Percentiles rank a stretch among this genome's conserved stretches.
These are phyloP conservation scores for Pichia eremophila DNA, from an alignment of 805 yeast genomes.

Conservation along the genomic window DNA sequence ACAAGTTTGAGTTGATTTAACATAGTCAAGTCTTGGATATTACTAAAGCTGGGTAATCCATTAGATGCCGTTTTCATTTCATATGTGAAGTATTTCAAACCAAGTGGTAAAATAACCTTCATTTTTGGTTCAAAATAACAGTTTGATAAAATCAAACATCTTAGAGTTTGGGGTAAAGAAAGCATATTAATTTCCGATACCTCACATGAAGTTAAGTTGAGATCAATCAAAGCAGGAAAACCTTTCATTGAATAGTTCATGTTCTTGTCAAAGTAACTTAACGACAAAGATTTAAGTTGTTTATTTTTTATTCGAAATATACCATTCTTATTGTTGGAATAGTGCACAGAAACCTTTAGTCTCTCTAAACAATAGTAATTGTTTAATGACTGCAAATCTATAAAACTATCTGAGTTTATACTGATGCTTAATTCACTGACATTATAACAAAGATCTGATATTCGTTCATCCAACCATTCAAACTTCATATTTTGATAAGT, in stretches of 20 bases:
- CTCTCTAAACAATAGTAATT: not conserved
- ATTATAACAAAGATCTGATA: not conserved
- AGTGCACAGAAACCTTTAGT: slow-evolving; percentile 1
- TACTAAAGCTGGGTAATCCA: slow-evolving; percentile 2
- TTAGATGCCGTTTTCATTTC: not conserved
- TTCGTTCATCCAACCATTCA: slow-evolving; percentile 2
- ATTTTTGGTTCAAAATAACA: not conserved
- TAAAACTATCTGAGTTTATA: not conserved
- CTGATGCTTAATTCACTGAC: slow-evolving; percentile 3
- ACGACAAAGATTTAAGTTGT: not conserved
- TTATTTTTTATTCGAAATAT: not conserved
- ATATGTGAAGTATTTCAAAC: not conserved
- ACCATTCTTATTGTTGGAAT: slow-evolving; percentile 3
- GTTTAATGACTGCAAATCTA: not conserved
- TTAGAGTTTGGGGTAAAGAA: not conserved
- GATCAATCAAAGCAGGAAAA: not conserved
- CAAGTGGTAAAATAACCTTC: not conserved
- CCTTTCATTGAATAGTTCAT: not conserved
- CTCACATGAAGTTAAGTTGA: slow-evolving; percentile 1
- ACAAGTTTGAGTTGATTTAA: not conserved
- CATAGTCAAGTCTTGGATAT: not conserved
- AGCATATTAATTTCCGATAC: not conserved
- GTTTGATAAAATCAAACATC: not conserved
- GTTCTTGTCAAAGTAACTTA: slow-evolving; percentile 2
- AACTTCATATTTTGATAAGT: slow-evolving; percentile 5